Evolutionary conservation across 2,329 filamentous ascomycete species (phyloP).

Genomic region (Scopulariopsis brevicaulis): DNA sequence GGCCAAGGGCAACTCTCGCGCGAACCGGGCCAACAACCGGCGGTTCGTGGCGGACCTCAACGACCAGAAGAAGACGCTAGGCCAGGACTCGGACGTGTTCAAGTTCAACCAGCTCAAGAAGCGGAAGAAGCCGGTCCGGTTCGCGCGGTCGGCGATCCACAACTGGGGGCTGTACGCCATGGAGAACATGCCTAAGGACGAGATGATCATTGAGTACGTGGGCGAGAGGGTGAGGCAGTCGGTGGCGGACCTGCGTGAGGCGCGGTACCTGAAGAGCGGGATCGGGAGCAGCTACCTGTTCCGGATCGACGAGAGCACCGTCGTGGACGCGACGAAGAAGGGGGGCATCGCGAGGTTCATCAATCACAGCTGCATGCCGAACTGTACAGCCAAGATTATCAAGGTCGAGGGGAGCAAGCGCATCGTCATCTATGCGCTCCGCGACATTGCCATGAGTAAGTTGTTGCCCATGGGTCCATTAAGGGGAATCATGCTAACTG

Average conservation of each 20-base stretch:
- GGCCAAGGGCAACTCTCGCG: constrained; percentile 81
- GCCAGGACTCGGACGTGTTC: constrained; percentile 78
- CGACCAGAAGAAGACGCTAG: constrained; percentile 79
- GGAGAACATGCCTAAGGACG: constrained; percentile 92
- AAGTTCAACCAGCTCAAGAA: constrained; percentile 99
- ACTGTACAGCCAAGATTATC: constrained; percentile 98
- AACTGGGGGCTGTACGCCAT: constrained; percentile 98
- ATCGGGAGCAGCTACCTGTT: constrained; percentile 97
- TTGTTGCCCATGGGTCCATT: constrained; percentile 13
- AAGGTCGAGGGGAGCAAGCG: constrained; percentile 96
- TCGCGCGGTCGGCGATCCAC: constrained; percentile 93
- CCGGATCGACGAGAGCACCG: constrained; percentile 93
- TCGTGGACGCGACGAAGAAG: constrained; percentile 97
- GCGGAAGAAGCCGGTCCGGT: constrained; percentile 97
- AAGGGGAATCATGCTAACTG: not conserved
- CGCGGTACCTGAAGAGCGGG: constrained; percentile 85
- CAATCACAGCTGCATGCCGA: constrained; percentile 96
- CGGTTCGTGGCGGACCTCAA: constrained; percentile 91
- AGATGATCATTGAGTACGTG: constrained; percentile 99
- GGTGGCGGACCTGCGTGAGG: constrained; percentile 92
- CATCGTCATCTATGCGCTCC: constrained; percentile 96
- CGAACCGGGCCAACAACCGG: constrained; percentile 91
- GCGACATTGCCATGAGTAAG: constrained; percentile 91
- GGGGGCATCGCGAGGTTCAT: constrained; percentile 97
- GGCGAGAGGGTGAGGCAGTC: constrained; percentile 95